Percentiles rank a stretch among this genome's conserved stretches.
These are phyloP conservation scores for Exophiala spinifera DNA, from an alignment of 2,329 filamentous ascomycete genomes.

Conservation along the genomic window DNA sequence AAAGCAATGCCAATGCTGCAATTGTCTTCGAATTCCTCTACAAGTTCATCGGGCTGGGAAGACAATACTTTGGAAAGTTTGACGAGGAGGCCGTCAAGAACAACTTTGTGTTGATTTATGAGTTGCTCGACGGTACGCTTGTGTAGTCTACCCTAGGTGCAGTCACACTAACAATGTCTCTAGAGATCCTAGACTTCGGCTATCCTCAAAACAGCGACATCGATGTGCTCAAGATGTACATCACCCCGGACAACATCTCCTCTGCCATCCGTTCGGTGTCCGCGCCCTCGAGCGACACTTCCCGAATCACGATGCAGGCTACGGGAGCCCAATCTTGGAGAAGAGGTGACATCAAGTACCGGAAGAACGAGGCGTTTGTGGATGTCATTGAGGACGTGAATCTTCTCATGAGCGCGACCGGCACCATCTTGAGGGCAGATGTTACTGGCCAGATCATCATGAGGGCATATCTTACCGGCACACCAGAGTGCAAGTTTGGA, in stretches of 20 bases:
- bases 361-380: conserved; percentile 98
- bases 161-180: conserved; percentile 5
- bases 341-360: conserved; percentile 95
- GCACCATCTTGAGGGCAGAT: conserved; percentile 89
- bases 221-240: conserved; percentile 99
- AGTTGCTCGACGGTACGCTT: conserved; percentile 78
- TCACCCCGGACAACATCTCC: conserved; percentile 97
- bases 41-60: conserved; percentile 81
- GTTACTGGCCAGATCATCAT: conserved; percentile 98
- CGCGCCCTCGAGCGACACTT: conserved; percentile 69
- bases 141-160: not conserved
- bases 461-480: conserved; percentile 94
- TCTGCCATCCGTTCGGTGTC: conserved; percentile 55
- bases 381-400: conserved; percentile 99
- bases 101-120: conserved; percentile 98
- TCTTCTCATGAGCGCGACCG: conserved; percentile 96
- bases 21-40: conserved; percentile 98
- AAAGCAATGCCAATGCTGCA: conserved; percentile 98
- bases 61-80: conserved; percentile 97
- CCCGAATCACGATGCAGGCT: conserved; percentile 98
- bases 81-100: conserved; percentile 99
- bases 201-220: conserved; percentile 99
- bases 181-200: conserved; percentile 97
- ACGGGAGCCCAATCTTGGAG: conserved; percentile 96
- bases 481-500: conserved; percentile 97